Conservation (phyloP, 352 stramenopile species). For the Plasmopara halstedii region DNA sequence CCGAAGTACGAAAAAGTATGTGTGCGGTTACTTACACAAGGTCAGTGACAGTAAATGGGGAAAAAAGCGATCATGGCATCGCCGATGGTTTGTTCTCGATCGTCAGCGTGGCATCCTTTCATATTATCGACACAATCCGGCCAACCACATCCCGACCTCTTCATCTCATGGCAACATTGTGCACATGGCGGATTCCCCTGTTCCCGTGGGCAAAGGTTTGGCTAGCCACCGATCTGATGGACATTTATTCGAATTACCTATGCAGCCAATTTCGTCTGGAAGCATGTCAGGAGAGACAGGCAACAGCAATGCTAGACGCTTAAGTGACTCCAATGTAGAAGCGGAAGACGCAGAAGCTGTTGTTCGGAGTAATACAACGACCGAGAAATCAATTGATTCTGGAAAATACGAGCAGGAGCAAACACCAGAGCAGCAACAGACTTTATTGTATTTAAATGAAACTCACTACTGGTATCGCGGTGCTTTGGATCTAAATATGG, state of each 20-base stretch:
- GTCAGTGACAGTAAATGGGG: constrained; percentile 82
- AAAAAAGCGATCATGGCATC: constrained; percentile 73
- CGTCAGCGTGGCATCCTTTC: constrained; percentile 62
- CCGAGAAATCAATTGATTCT: constrained; percentile 5
- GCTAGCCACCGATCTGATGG: constrained; percentile 5
- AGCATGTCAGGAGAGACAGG: constrained; percentile 5
- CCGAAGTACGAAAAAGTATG: constrained; percentile 71
- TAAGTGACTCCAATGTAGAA: constrained; percentile 10
- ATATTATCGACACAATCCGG: constrained; percentile 77
- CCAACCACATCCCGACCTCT: constrained; percentile 45
- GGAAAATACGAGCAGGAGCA: constrained; percentile 12
- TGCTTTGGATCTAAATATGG: constrained; percentile 62
- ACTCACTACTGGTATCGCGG: constrained; percentile 73
- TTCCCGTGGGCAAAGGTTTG: constrained; percentile 9
- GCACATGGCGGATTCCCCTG: constrained; percentile 45
- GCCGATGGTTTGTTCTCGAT: constrained; percentile 81
- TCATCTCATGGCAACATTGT: constrained; percentile 66
- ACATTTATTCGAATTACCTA: constrained; percentile 8
- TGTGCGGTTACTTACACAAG: constrained; percentile 80
- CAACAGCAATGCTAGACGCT: background rate
- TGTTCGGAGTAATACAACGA: constrained; percentile 7
- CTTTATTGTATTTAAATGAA: constrained; percentile 67
- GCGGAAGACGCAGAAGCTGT: constrained; percentile 13
- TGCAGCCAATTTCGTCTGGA: background rate
- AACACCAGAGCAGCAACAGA: constrained; percentile 30